phyloP scores from a whole-genome alignment of 148 eudicot genomes.

The Vaccinium vitisidaea region DNA sequence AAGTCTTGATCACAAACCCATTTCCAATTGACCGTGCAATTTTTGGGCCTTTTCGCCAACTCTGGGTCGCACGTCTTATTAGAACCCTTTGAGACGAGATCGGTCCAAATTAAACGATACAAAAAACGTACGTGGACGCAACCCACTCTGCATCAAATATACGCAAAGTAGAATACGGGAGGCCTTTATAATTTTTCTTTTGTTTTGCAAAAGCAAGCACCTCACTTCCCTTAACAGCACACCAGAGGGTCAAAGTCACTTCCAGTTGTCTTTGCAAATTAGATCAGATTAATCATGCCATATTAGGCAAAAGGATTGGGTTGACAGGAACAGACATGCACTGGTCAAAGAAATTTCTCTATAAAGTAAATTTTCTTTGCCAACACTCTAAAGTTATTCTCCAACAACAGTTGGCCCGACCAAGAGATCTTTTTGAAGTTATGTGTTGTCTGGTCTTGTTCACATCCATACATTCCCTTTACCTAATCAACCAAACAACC shows the following conservation, averaged over 20 bases:
- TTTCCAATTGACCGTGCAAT: too few species aligned
- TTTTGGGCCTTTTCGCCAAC: too few species aligned
- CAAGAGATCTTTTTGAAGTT: constrained; percentile 10
- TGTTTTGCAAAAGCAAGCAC: neutral
- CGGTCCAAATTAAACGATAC: too few species aligned
- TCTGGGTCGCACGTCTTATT: too few species aligned
- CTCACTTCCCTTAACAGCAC: neutral
- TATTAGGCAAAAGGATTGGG: neutral
- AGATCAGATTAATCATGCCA: neutral
- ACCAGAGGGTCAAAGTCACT: neutral
- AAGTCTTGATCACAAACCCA: too few species aligned
- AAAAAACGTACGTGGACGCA: too few species aligned
- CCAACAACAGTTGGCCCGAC: constrained; percentile 26
- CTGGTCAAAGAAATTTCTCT: neutral
- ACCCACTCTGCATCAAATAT: too few species aligned
- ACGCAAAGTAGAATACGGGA: too few species aligned
- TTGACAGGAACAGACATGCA: neutral
- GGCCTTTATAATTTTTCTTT: too few species aligned
- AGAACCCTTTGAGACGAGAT: too few species aligned
- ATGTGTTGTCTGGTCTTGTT: neutral
- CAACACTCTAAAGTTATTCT: constrained; percentile 47
- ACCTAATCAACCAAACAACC: constrained; percentile 39
- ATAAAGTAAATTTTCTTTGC: constrained; percentile 29
- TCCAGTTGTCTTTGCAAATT: neutral
- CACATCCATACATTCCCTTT: neutral